Percentiles rank a stretch among this genome's conserved stretches.
Conservation (phyloP, 1,139 yeast species). For the Blastobotrys serpentis region DNA sequence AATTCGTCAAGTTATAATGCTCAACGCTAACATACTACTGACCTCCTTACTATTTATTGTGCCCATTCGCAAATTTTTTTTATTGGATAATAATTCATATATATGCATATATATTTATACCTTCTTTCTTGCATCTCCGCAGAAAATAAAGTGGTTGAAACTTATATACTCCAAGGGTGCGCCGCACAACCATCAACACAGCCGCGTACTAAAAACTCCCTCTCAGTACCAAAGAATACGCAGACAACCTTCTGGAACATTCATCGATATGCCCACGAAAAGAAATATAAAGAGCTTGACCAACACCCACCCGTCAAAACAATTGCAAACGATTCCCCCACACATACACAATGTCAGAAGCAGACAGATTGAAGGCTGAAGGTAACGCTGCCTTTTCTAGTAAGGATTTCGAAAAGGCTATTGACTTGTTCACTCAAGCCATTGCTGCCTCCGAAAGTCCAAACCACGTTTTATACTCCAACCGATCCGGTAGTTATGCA, state of each 20-base stretch:
- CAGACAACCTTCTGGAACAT: slow-evolving; percentile 16
- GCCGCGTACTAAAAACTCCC: slow-evolving; percentile 4
- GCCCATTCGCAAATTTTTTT: too few species aligned
- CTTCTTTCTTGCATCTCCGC: too few species aligned
- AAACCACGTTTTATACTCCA: slow-evolving; percentile 87
- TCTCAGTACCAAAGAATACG: background rate
- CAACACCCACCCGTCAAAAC: slow-evolving; percentile 2
- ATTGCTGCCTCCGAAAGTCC: slow-evolving; percentile 79
- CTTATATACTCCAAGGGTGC: too few species aligned
- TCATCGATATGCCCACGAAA: too few species aligned
- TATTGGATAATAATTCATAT: too few species aligned
- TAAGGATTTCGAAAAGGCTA: slow-evolving; percentile 78
- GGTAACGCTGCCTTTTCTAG: slow-evolving; percentile 93
- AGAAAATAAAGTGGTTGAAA: too few species aligned
- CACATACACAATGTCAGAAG: slow-evolving; percentile 26
- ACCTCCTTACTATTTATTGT: too few species aligned
- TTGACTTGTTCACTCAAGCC: slow-evolving; percentile 79
- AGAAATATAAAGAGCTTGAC: background rate
- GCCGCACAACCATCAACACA: too few species aligned
- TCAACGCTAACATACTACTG: too few species aligned
- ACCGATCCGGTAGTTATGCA: slow-evolving; percentile 91
- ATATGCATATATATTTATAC: too few species aligned
- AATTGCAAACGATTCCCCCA: background rate
- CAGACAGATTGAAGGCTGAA: slow-evolving; percentile 42
- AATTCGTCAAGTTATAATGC: background rate